Conservation (phyloP, 768 basidiomycete genomes). For the Clitopilus passeckerianus region DNA sequence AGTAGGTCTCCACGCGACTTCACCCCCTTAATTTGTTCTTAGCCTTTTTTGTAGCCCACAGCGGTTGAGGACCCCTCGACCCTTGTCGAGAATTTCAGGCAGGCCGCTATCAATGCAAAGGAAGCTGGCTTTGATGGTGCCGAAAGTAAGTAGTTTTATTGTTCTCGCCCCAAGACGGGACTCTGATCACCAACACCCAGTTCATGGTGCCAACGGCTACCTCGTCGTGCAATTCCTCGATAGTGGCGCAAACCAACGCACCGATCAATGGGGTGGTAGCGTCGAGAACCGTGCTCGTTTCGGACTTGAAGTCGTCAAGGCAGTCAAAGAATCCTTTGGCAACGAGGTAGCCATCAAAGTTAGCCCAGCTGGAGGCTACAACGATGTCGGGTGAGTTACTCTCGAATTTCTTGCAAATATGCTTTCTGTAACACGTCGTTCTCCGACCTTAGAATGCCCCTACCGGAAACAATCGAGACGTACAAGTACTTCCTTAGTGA, state of each 20-base stretch:
- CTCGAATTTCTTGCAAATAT: not conserved
- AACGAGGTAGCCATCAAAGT: conserved; percentile 40
- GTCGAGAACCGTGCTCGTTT: conserved; percentile 53
- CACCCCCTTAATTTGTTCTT: not conserved
- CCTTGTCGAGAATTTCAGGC: conserved; percentile 32
- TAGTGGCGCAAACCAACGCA: conserved; percentile 40
- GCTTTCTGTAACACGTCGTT: not conserved
- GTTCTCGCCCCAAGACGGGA: not conserved
- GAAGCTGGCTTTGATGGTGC: conserved; percentile 55
- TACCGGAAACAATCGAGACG: conserved; percentile 36
- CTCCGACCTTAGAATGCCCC: conserved; percentile 28
- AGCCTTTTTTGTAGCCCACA: conserved; percentile 22
- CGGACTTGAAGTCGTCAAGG: conserved; percentile 45
- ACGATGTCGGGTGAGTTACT: conserved; percentile 34
- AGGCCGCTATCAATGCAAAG: conserved; percentile 43
- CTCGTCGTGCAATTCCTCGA: conserved; percentile 50
- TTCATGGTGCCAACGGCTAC: conserved; percentile 42
- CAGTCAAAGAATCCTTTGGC: conserved; percentile 33
- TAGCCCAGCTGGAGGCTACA: conserved; percentile 37
- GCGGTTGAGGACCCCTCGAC: conserved; percentile 35
- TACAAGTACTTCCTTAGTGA: conserved; percentile 35
- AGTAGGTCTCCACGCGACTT: conserved; percentile 17
- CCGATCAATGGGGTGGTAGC: conserved; percentile 57
- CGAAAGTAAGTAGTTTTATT: conserved; percentile 24
- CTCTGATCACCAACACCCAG: conserved; percentile 10